Evolutionary conservation across 371 early-diverging fungal genomes (phyloP), one percentile per base, ranked within the genome.

Genomic region (Lichtheimia corymbifera): DNA sequence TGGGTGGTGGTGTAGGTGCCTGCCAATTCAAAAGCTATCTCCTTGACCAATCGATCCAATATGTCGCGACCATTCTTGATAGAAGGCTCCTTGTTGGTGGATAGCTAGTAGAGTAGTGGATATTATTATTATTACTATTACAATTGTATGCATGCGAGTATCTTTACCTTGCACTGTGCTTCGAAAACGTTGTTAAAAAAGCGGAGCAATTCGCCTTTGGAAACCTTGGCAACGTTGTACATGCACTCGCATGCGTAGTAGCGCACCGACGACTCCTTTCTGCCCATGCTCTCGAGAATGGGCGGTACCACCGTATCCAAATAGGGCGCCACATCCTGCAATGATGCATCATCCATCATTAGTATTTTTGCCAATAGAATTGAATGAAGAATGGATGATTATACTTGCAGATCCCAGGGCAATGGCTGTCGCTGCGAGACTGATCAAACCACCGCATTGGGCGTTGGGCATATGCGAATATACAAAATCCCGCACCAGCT

Each of bases 201-300:
- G 11, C 87, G 79, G 41, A 96, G 71, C 5, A 95, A 83, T 52
- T 87, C 85, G 3, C 89, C 90, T 47, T 92, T 80, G 25, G 95
- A 93, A 7, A 94, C 95, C 62, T 97, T 97, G 40, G 91, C 90
- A 51, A 97, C 94, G 66, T 97, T 97, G 70, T 97, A 97, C 89
- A 97, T 88, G 58, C 88, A 84, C 73, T 97, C 97, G 62, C 95
- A 95, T 3, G 95, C 95, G 81, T 95, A 96, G 76, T 95, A 97
- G 13, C 95, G 84, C 24, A 96, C 95, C 17, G 88, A 76, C 7
- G 88, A 82, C 66, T 97, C 97, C 52, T 86, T 91, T 68, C 96
- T 95, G 4, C 77, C 67, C 63, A 96, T 88, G 62, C 94, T 93
- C 14, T 90, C 77, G 4, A 97, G 82, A 20, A 97, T 92, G 2